A percentile compares a stretch with the other conserved stretches of the same genome.
Conservation (phyloP, 108 stramenopile species). For the Chaetoceros tenuissimus region DNA sequence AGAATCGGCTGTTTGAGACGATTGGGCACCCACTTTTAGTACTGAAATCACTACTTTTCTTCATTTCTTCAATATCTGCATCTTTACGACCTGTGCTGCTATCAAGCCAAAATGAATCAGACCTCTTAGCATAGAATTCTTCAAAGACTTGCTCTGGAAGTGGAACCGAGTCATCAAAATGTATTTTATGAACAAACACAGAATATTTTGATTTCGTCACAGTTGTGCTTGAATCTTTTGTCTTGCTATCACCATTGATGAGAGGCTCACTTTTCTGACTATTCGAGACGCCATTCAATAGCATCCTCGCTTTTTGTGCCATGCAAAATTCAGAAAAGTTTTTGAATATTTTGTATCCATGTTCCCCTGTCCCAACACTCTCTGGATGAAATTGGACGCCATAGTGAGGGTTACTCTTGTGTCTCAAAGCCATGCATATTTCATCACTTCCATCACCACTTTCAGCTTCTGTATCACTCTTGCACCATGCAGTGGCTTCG, state of each 20-base stretch:
- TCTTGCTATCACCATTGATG: background rate
- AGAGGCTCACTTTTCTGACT: background rate
- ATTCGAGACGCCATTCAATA: background rate
- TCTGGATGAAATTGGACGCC: constrained; percentile 97
- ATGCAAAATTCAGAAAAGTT: constrained; percentile 49
- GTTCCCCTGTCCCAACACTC: constrained; percentile 70
- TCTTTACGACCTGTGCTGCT: constrained; percentile 30
- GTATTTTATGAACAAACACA: constrained; percentile 28
- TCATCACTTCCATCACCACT: background rate
- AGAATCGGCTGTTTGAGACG: constrained; percentile 26
- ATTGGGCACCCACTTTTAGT: constrained; percentile 29
- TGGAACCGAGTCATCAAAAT: background rate
- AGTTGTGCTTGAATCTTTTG: background rate
- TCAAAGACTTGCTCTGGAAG: constrained; percentile 29
- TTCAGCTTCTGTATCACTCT: constrained; percentile 3
- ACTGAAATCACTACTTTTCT: no score
- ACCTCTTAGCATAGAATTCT: constrained; percentile 19
- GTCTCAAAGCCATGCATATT: constrained; percentile 76
- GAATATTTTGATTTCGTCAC: constrained; percentile 6
- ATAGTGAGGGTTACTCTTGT: constrained; percentile 69
- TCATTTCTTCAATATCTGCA: constrained; percentile 6
- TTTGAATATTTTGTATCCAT: constrained; percentile 40
- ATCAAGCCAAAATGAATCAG: constrained; percentile 60
- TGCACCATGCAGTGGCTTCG: constrained; percentile 39
- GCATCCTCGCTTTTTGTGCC: constrained; percentile 2